These are phyloP conservation scores for Sanghuangporus weigelae DNA, from an alignment of 1,284 basidiomycete genomes.

Conservation along the genomic window DNA sequence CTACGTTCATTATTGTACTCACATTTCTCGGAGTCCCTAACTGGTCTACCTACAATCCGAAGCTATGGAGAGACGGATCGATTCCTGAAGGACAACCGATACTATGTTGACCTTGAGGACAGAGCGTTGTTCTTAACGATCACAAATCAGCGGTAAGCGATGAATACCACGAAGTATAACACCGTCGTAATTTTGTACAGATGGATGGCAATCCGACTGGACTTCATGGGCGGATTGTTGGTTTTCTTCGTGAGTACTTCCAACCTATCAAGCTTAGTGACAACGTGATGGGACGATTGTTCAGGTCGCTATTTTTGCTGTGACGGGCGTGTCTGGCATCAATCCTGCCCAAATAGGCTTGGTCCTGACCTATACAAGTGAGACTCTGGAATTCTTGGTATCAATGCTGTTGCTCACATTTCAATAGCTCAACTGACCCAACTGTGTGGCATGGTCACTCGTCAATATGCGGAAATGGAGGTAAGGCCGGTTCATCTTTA, in stretches of 20 bases:
- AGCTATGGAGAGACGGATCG: constrained; percentile 60
- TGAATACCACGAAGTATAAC: background rate
- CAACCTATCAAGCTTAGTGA: constrained; percentile 2
- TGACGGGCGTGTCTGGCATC: constrained; percentile 48
- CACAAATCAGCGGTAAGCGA: constrained; percentile 50
- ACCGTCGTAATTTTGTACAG: constrained; percentile 27
- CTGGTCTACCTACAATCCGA: constrained; percentile 71
- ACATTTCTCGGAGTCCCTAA: constrained; percentile 78
- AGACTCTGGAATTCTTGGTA: constrained; percentile 15
- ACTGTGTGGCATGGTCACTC: constrained; percentile 50
- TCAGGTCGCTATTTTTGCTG: constrained; percentile 49
- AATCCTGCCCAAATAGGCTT: constrained; percentile 66
- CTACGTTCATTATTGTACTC: constrained; percentile 70
- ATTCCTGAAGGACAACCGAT: constrained; percentile 65
- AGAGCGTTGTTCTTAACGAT: constrained; percentile 56
- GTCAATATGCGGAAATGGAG: constrained; percentile 63
- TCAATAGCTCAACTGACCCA: constrained; percentile 38
- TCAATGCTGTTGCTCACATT: constrained; percentile 10
- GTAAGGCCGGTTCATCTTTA: constrained; percentile 27
- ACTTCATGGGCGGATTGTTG: constrained; percentile 64
- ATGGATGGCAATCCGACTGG: constrained; percentile 79
- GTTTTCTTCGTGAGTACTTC: constrained; percentile 52
- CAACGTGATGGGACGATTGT: background rate
- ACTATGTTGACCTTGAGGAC: constrained; percentile 74
- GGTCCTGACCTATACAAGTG: constrained; percentile 64